Evolutionary conservation across 1,284 basidiomycete genomes (phyloP).

Genomic region (Paramarasmius palmivorus): DNA sequence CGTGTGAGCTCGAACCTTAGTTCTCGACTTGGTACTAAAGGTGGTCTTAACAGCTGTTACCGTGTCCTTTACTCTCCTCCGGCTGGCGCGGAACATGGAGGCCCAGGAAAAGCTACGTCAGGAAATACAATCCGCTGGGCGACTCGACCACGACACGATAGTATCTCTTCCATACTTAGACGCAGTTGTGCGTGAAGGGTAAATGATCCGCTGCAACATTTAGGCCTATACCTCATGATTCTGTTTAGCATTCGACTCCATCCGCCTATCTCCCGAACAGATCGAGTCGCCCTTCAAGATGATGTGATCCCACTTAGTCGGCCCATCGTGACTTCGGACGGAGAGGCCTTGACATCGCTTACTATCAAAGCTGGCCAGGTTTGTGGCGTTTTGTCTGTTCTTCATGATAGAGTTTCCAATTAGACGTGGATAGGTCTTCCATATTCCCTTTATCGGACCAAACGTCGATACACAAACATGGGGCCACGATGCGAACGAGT

Average conservation of each 20-base stretch:
- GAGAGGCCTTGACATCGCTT: conserved; percentile 29
- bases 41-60: no score
- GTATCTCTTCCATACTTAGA: conserved; percentile 39
- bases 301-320: conserved; percentile 44
- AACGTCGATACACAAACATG: conserved; percentile 39
- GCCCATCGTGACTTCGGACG: conserved; percentile 33
- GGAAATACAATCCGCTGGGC: conserved; percentile 30
- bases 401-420: conserved; percentile 12
- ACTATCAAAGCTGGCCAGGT: conserved; percentile 39
- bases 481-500: conserved; percentile 41
- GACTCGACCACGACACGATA: conserved; percentile 29
- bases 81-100: conserved; percentile 36
- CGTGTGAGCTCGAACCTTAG: no score
- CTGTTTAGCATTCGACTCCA: conserved; percentile 35
- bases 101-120: conserved; percentile 38
- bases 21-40: not conserved
- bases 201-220: conserved; percentile 18
- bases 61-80: conserved; percentile 23
- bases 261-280: conserved; percentile 38
- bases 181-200: conserved; percentile 34
- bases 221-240: no score
- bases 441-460: conserved; percentile 32
- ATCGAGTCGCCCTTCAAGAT: conserved; percentile 37
- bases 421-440: conserved; percentile 26
- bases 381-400: not conserved